Percentiles rank a stretch among this genome's conserved stretches.
These are phyloP conservation scores for Puccinia hordei DNA, from an alignment of 1,284 basidiomycete species.

Conservation along the genomic window DNA sequence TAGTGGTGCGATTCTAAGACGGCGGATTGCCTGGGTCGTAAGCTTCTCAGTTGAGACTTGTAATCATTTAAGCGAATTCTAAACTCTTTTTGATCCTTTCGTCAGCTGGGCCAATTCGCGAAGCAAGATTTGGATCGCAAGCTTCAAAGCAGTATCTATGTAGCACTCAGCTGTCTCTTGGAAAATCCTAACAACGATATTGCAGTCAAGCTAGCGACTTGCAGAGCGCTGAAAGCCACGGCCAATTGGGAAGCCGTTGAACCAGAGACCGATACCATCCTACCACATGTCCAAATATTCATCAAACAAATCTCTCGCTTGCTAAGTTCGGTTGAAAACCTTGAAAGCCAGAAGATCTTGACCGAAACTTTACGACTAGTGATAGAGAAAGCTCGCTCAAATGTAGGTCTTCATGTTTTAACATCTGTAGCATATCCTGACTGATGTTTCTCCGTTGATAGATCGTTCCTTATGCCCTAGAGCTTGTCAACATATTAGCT, in stretches of 20 bases:
- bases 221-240: constrained; percentile 35
- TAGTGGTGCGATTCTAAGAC: constrained; percentile 32
- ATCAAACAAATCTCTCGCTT: constrained; percentile 37
- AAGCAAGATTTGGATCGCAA: constrained; percentile 34
- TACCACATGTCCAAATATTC: constrained; percentile 25
- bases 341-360: constrained; percentile 43
- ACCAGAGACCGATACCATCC: constrained; percentile 12
- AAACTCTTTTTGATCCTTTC: neutral
- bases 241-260: constrained; percentile 38
- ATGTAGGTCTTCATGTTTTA: neutral
- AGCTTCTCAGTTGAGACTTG: neutral
- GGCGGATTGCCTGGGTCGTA: constrained; percentile 45
- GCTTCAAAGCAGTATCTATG: constrained; percentile 32
- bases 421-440: too few species aligned
- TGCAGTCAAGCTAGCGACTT: constrained; percentile 41
- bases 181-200: constrained; percentile 46
- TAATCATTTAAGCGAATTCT: neutral
- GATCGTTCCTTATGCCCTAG: constrained; percentile 34
- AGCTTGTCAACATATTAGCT: constrained; percentile 31
- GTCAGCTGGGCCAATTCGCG: constrained; percentile 42
- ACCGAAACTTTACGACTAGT: constrained; percentile 38
- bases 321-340: constrained; percentile 40
- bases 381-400: constrained; percentile 38
- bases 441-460: neutral
- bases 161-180: constrained; percentile 31